Evolutionary conservation across 1,284 basidiomycete genomes (phyloP).

Genomic region (Ustilago crameri): DNA sequence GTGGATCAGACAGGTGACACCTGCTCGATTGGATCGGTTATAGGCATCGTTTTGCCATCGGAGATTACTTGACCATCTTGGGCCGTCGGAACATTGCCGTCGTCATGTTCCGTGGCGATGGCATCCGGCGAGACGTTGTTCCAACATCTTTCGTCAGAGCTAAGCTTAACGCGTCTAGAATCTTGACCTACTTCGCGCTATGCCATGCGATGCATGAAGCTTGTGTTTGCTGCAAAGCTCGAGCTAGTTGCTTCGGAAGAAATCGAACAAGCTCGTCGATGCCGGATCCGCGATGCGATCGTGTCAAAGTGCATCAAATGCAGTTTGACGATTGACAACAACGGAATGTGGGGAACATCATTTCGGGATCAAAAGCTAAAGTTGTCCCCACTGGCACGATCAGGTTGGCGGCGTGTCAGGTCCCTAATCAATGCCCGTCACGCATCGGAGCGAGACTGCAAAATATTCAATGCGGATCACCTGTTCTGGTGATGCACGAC

Average conservation of each 20-base stretch:
- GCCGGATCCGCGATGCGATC: no score
- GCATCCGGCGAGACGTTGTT: constrained; percentile 10
- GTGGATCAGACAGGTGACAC: no score
- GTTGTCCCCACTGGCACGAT: neutral
- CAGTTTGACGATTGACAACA: no score
- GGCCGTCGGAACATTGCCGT: neutral
- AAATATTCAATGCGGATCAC: neutral
- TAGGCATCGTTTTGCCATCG: no score
- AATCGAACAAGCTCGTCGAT: no score
- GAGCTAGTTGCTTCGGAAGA: no score
- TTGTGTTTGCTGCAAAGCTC: neutral
- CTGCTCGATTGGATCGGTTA: no score
- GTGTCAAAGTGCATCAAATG: no score
- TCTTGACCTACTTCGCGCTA: neutral
- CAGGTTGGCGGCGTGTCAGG: constrained; percentile 1
- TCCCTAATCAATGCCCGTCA: constrained; percentile 1
- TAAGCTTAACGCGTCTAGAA: constrained; percentile 2
- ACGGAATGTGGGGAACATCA: constrained; percentile 5
- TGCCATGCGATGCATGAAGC: neutral
- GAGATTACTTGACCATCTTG: neutral
- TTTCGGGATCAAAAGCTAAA: neutral
- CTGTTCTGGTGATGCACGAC: no score
- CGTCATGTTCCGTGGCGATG: neutral
- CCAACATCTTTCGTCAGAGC: constrained; percentile 8
- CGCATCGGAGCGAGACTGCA: constrained; percentile 3